Percentiles rank a stretch among this genome's conserved stretches.
These are phyloP conservation scores for Fusarium praegraminearum DNA, from an alignment of 2,329 filamentous ascomycete genomes.

Conservation along the genomic window DNA sequence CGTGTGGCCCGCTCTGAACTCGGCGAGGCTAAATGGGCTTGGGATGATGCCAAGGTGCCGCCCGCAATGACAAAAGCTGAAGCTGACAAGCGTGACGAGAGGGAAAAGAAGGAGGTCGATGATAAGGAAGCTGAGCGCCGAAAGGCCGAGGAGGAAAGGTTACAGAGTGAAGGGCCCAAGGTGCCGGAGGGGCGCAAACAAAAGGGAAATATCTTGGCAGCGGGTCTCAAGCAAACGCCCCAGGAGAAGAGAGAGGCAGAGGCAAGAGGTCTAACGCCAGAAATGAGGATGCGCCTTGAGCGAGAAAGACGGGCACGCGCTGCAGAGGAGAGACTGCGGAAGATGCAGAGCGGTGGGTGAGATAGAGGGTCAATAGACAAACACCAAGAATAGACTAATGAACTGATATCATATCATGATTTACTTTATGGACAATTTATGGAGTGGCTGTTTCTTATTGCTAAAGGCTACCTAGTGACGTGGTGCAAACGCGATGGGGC, in stretches of 20 bases:
- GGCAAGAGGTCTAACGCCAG: constrained; percentile 83
- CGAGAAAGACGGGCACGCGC: constrained; percentile 90
- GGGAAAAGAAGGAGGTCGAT: constrained; percentile 77
- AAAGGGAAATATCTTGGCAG: constrained; percentile 64
- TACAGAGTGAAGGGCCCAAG: constrained; percentile 74
- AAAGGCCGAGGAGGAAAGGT: constrained; percentile 77
- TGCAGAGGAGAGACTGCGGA: constrained; percentile 86
- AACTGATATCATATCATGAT: not conserved
- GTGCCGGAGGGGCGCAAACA: constrained; percentile 62
- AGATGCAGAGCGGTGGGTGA: constrained; percentile 59
- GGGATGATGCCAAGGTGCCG: constrained; percentile 81
- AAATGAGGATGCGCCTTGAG: constrained; percentile 87
- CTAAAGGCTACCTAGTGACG: not conserved
- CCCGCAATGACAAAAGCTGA: constrained; percentile 76
- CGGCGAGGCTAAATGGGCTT: constrained; percentile 81
- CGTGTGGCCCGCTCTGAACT: constrained; percentile 86
- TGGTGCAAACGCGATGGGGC: not conserved
- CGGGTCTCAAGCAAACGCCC: constrained; percentile 75
- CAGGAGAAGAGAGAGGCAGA: constrained; percentile 88
- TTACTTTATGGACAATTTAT: not conserved
- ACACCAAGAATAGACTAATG: constrained; percentile 1
- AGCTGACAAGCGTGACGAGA: constrained; percentile 74
- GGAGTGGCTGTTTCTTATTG: not conserved
- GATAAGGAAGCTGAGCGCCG: constrained; percentile 77
- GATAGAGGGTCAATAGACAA: not conserved